Percentiles rank a stretch among this genome's conserved stretches.
Evolutionary conservation across 371 early-diverging fungal species (phyloP).

Genomic region (Syncephalastrum monosporum): DNA sequence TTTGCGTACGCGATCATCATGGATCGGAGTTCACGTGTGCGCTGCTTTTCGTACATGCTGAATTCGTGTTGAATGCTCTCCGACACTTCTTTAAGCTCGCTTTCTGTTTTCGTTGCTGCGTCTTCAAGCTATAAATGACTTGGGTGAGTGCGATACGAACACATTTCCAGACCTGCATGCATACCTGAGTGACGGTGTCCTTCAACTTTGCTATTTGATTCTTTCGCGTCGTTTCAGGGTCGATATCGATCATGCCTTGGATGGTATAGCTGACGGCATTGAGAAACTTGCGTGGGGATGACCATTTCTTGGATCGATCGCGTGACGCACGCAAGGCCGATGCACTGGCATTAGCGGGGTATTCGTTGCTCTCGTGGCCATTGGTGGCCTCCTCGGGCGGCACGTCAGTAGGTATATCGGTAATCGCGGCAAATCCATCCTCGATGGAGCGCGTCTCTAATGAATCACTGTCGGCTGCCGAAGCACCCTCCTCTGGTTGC

Average conservation of each 20-base stretch:
- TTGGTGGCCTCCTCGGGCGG: constrained; percentile 3
- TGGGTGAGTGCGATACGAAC: not conserved
- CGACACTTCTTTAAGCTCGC: constrained; percentile 72
- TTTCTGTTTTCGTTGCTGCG: constrained; percentile 53
- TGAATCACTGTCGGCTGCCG: constrained; percentile 5
- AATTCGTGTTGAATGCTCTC: constrained; percentile 76
- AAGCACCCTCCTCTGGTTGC: not conserved
- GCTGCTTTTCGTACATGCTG: constrained; percentile 83
- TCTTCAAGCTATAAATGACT: constrained; percentile 56
- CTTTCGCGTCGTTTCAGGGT: constrained; percentile 86
- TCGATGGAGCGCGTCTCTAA: constrained; percentile 41
- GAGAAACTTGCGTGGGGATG: constrained; percentile 51
- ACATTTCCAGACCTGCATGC: not conserved
- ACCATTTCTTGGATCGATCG: constrained; percentile 46
- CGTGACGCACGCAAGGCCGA: constrained; percentile 34
- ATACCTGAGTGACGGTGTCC: constrained; percentile 66
- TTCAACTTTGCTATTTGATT: constrained; percentile 78
- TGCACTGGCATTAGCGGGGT: constrained; percentile 34
- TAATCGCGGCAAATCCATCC: constrained; percentile 35
- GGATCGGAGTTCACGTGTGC: constrained; percentile 71
- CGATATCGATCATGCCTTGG: constrained; percentile 90
- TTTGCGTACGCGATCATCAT: constrained; percentile 76
- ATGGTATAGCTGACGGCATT: constrained; percentile 65
- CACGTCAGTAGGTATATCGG: constrained; percentile 6
- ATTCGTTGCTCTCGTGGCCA: constrained; percentile 11